Evolutionary conservation across 2,329 filamentous ascomycete species (phyloP), one percentile per base, ranked within the genome.

Genomic region (Nigrospora sphaerica): DNA sequence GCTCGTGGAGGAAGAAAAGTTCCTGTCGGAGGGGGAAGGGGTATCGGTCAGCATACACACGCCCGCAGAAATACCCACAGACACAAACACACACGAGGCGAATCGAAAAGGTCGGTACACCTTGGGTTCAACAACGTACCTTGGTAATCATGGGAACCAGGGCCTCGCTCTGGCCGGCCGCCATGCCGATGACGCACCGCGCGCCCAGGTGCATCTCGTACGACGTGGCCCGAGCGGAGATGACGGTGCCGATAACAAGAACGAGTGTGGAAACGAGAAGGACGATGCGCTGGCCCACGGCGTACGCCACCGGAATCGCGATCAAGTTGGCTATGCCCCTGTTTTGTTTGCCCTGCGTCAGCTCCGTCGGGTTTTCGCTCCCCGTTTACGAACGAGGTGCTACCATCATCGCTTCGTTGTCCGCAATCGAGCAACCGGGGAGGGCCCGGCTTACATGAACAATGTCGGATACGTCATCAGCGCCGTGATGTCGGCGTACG

Each of bases 1-100:
- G 57, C 52, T 73, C 69, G 53, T 72, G 70, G 0, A 73, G 53
- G 48, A 72, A 73, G 51, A 69, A 69, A 12, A 71, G 59, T 45
- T 69, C 65, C 53, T 70, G 56, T 19, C 7, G 18, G 33, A 19
- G 18, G 9, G 19, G 28, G 17, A 28, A 10, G 38, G 28, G 31
- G 35, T 33, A n/a, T 13, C n/a, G 17, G 32, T 36, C 4, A n/a
- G 19, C 16, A 39, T 39, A 14, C 14, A 3, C 18, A 16, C 39
- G n/a, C n/a, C n/a, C n/a, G n/a, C n/a, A n/a, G n/a, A n/a, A n/a
- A n/a, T n/a, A n/a, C n/a, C n/a, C n/a, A n/a, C n/a, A n/a, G n/a
- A n/a, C n/a, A n/a, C n/a, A n/a, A n/a, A 23, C 19, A 23, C 23
- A 28, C 23, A 10, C 23, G 6, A 6, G 34, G 6, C 6, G n/a